phyloP scores from a whole-genome alignment of 331 rosid species.

The Prunus yedoensis region DNA sequence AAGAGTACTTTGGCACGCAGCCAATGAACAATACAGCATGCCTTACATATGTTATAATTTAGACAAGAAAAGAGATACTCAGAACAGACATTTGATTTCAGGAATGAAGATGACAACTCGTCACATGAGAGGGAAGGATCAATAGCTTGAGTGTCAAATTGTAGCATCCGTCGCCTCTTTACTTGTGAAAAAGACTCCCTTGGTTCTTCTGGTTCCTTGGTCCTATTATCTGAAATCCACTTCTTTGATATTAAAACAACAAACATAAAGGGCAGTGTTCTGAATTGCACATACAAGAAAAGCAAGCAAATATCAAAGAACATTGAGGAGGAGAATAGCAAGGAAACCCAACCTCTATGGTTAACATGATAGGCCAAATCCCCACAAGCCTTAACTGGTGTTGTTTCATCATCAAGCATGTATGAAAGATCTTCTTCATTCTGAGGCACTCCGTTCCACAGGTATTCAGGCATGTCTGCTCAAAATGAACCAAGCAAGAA shows the following conservation, averaged over 20 bases:
- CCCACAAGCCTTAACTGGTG: constrained; percentile 91
- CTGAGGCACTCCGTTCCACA: constrained; percentile 72
- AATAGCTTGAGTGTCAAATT: constrained; percentile 49
- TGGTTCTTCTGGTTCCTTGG: constrained; percentile 53
- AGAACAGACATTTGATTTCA: constrained; percentile 63
- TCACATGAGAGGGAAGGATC: constrained; percentile 49
- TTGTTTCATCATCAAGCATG: constrained; percentile 81
- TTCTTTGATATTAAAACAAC: constrained; percentile 23
- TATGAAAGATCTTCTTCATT: constrained; percentile 70
- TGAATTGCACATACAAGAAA: constrained; percentile 12
- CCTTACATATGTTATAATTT: neutral
- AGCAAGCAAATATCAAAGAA: constrained; percentile 18
- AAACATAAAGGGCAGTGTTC: constrained; percentile 9
- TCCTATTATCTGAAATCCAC: constrained; percentile 52
- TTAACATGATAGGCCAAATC: constrained; percentile 64
- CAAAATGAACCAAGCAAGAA: constrained; percentile 25
- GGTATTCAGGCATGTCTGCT: constrained; percentile 54
- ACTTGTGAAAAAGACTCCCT: constrained; percentile 65
- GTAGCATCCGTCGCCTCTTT: constrained; percentile 93
- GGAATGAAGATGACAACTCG: constrained; percentile 52
- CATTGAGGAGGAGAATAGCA: neutral
- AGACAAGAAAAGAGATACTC: constrained; percentile 17
- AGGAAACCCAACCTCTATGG: constrained; percentile 37
- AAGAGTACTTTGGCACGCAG: neutral
- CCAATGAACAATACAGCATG: neutral